phyloP scores from a whole-genome alignment of 2,329 filamentous ascomycete species.

The Fusarium fujikuroi region DNA sequence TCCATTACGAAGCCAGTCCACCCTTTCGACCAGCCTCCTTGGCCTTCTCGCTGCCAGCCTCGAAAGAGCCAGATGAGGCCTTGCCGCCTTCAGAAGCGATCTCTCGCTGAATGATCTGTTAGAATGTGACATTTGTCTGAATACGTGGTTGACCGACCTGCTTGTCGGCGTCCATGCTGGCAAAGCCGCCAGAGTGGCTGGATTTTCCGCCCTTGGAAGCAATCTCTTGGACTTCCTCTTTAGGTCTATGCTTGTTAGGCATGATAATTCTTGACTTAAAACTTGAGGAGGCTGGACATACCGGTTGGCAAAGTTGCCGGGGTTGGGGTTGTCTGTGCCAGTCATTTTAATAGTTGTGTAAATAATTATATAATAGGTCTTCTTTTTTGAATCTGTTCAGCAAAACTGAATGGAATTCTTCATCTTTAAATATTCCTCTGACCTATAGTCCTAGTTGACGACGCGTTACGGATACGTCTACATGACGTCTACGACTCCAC shows the following conservation, averaged over 20 bases:
- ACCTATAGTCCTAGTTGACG: not conserved
- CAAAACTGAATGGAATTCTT: no score
- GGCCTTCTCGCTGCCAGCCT: slow-evolving; percentile 62
- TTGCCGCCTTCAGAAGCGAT: slow-evolving; percentile 67
- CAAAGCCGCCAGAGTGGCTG: slow-evolving; percentile 53
- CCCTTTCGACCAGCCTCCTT: slow-evolving; percentile 66
- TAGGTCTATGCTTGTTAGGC: slow-evolving; percentile 43
- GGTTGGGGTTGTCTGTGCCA: slow-evolving; percentile 40
- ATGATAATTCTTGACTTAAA: no score
- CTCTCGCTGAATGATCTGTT: slow-evolving; percentile 49
- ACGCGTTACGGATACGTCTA: not conserved
- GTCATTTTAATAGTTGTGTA: slow-evolving; percentile 23
- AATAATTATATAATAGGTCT: no score
- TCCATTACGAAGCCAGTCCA: slow-evolving; percentile 46
- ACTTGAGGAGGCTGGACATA: not conserved
- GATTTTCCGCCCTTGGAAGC: slow-evolving; percentile 55
- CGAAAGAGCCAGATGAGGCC: slow-evolving; percentile 64
- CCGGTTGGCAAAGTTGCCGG: slow-evolving; percentile 47
- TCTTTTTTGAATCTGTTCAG: no score
- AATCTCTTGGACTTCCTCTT: slow-evolving; percentile 57
- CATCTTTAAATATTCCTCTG: not conserved
- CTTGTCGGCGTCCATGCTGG: slow-evolving; percentile 55
- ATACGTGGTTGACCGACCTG: slow-evolving; percentile 49
- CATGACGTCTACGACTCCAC: slow-evolving; percentile 8
- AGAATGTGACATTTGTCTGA: not conserved